Conservation (phyloP, 208 protist species). For the Trypanosoma rangeli region DNA sequence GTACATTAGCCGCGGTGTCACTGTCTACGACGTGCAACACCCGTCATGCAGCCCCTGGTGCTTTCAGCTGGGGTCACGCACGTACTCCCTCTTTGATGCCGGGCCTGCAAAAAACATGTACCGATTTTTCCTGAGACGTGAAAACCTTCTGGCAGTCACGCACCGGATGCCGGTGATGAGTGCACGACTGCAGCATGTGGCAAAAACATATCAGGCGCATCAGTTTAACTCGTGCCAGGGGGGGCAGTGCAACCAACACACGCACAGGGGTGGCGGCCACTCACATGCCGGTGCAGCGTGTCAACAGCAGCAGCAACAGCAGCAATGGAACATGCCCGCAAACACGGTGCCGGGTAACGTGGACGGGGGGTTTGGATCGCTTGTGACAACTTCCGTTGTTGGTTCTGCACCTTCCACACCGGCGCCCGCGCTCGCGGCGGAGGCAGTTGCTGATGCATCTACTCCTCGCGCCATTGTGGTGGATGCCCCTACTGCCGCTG, state of each 20-base stretch:
- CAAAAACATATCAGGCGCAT: slow-evolving; percentile 50
- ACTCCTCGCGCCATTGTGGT: background rate
- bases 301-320: background rate
- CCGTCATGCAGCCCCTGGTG: slow-evolving; percentile 58
- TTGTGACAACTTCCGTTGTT: background rate
- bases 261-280: slow-evolving; percentile 19
- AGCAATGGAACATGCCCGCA: background rate
- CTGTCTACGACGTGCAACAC: slow-evolving; percentile 63
- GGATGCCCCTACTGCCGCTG: too few relatives aligned
- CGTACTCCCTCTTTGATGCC: slow-evolving; percentile 72
- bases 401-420: background rate
- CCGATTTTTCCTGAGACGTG: slow-evolving; percentile 44
- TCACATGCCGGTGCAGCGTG: background rate
- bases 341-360: background rate
- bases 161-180: slow-evolving; percentile 67
- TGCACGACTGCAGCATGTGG: slow-evolving; percentile 37
- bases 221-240: slow-evolving; percentile 18
- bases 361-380: background rate
- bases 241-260: slow-evolving; percentile 20
- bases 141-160: slow-evolving; percentile 29
- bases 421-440: too few relatives aligned
- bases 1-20: slow-evolving; percentile 62
- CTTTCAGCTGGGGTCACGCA: slow-evolving; percentile 50
- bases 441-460: background rate
- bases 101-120: slow-evolving; percentile 45